Conservation (phyloP, 352 stramenopile genomes). For the Phytopythium mirpurense region DNA sequence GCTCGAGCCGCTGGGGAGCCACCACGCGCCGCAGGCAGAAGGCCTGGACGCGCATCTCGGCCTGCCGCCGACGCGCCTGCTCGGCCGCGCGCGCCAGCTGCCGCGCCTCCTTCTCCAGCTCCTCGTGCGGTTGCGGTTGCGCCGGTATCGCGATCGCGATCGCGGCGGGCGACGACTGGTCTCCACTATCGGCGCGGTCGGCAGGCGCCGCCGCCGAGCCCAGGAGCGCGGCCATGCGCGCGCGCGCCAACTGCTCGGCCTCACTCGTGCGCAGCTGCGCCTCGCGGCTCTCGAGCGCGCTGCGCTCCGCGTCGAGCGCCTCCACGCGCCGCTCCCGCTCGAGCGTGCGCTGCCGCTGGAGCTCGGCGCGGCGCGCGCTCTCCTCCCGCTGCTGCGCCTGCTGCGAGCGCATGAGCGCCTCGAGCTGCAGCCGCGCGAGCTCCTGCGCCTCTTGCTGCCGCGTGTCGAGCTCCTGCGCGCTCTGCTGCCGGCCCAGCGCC, state of each 20-base stretch:
- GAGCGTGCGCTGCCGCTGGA: slow-evolving; percentile 1
- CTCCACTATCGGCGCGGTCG: no score
- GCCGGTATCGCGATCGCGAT: no score
- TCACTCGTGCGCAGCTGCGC: slow-evolving; percentile 44
- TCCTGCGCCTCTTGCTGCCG: slow-evolving; percentile 48
- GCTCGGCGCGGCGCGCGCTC: no score
- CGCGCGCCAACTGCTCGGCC: slow-evolving; percentile 46
- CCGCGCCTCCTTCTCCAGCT: slow-evolving; percentile 37
- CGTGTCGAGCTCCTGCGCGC: slow-evolving; percentile 32
- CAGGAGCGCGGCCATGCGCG: slow-evolving; percentile 50
- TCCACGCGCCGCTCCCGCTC: slow-evolving; percentile 32
- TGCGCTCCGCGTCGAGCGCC: slow-evolving; percentile 34
- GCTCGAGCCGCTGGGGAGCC: slow-evolving; percentile 29
- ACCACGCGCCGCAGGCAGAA: slow-evolving; percentile 51
- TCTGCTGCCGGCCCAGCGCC: slow-evolving; percentile 37
- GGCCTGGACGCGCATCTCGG: slow-evolving; percentile 57
- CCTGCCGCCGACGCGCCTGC: slow-evolving; percentile 40
- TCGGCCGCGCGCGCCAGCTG: slow-evolving; percentile 34
- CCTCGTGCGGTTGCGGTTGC: slow-evolving; percentile 15
- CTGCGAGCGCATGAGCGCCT: slow-evolving; percentile 41
- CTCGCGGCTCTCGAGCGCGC: slow-evolving; percentile 38
- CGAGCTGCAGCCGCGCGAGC: slow-evolving; percentile 41
- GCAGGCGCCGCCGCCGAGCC: no score
- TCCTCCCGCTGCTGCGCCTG: slow-evolving; percentile 22
- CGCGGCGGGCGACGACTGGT: no score